Percentiles rank a stretch among this genome's conserved stretches.
Conservation (phyloP, 2,329 filamentous ascomycete genomes). For the Emmonsiellopsis sp. region DNA sequence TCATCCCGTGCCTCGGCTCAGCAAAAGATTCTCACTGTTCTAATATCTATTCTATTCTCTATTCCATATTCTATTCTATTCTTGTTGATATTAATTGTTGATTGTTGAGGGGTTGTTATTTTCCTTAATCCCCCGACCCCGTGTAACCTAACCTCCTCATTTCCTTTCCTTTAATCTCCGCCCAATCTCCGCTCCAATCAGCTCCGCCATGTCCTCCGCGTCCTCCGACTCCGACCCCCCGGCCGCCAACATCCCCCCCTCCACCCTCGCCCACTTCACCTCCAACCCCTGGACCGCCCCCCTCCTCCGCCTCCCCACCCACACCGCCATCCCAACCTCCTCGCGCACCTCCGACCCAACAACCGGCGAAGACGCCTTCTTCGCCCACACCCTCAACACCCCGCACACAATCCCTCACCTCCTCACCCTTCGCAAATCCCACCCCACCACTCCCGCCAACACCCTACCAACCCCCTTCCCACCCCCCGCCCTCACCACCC, state of each 20-base stretch:
- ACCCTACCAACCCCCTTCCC: slow-evolving; percentile 15
- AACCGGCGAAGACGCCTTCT: slow-evolving; percentile 36
- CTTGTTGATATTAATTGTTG: too few species aligned
- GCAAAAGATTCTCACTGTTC: too few species aligned
- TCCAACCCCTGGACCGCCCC: slow-evolving; percentile 22
- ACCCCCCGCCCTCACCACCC: slow-evolving; percentile 11
- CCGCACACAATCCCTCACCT: slow-evolving; percentile 32
- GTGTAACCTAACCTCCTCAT: too few species aligned
- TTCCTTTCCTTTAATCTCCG: too few species aligned
- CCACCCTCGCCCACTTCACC: slow-evolving; percentile 15
- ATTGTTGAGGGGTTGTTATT: too few species aligned
- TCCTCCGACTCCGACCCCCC: not conserved
- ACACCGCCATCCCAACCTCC: slow-evolving; percentile 30
- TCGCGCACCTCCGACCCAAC: slow-evolving; percentile 30
- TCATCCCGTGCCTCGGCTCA: too few species aligned
- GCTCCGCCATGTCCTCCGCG: not conserved
- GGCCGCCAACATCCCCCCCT: slow-evolving; percentile 4
- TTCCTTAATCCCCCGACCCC: too few species aligned
- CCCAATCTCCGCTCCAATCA: too few species aligned
- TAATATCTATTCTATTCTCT: too few species aligned
- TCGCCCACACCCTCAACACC: slow-evolving; percentile 31
- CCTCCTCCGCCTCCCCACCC: slow-evolving; percentile 26
- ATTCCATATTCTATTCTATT: too few species aligned
- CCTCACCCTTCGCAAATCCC: slow-evolving; percentile 25
- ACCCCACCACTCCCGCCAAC: slow-evolving; percentile 12